Conservation (phyloP, 176 grass and related monocot genomes). For the Zoysia pacifica region DNA sequence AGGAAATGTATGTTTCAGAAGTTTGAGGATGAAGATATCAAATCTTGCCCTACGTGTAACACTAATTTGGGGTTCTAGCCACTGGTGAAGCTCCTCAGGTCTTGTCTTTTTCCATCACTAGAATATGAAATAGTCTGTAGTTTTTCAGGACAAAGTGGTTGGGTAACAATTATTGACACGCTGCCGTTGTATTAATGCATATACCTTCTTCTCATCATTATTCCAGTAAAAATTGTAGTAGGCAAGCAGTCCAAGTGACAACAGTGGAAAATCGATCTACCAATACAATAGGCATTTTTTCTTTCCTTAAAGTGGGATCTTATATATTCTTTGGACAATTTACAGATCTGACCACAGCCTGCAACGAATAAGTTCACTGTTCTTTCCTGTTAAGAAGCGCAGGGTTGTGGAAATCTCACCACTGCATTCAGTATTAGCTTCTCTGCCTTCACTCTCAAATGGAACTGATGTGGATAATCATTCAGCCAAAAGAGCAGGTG, state of each 20-base stretch:
- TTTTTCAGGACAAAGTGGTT: neutral
- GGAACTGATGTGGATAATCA: neutral
- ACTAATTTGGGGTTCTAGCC: constrained; percentile 37
- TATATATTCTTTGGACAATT: neutral
- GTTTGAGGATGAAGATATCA: constrained; percentile 43
- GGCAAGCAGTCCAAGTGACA: neutral
- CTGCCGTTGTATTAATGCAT: neutral
- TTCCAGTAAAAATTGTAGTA: neutral
- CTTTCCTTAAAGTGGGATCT: no score
- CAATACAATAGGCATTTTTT: no score
- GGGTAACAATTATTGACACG: neutral
- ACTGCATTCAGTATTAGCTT: constrained; percentile 1
- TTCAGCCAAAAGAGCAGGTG: neutral
- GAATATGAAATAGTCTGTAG: neutral
- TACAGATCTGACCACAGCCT: constrained; percentile 1
- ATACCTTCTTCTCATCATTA: neutral
- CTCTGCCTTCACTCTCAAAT: neutral
- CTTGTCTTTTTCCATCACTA: constrained; percentile 7
- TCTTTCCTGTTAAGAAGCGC: constrained; percentile 25
- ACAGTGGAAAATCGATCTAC: no score
- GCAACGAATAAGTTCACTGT: neutral
- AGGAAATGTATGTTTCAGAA: constrained; percentile 48
- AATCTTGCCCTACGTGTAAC: constrained; percentile 43
- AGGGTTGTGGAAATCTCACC: constrained; percentile 4
- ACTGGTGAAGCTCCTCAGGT: constrained; percentile 46